Conservation (phyloP, 2,329 filamentous ascomycete genomes). For the Whalleya microplaca region DNA sequence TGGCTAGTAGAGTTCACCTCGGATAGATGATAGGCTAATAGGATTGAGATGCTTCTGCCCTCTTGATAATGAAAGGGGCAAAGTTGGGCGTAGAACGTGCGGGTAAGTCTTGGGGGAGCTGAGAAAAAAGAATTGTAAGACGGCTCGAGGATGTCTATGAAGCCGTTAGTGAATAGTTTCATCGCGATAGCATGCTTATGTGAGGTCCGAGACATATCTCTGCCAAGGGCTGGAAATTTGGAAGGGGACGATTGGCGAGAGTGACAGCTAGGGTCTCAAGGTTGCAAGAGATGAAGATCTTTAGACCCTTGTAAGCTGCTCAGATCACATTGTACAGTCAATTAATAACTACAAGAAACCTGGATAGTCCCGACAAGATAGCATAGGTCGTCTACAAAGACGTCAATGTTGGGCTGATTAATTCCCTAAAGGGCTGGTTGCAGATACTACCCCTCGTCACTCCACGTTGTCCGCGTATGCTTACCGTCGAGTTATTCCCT, state of each 20-base stretch:
- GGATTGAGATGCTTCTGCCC: constrained; percentile 19
- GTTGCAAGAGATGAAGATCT: constrained; percentile 30
- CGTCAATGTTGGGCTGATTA: constrained; percentile 30
- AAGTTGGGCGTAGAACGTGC: constrained; percentile 19
- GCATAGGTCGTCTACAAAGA: constrained; percentile 27
- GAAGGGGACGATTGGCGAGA: constrained; percentile 28
- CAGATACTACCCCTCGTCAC: constrained; percentile 32
- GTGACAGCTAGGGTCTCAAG: constrained; percentile 24
- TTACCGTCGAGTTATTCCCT: constrained; percentile 27
- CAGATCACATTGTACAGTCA: constrained; percentile 24
- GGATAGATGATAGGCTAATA: constrained; percentile 14
- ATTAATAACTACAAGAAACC: constrained; percentile 26
- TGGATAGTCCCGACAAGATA: constrained; percentile 20
- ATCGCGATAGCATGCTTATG: constrained; percentile 22
- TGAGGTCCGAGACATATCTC: constrained; percentile 25
- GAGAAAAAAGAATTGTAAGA: constrained; percentile 4
- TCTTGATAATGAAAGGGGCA: constrained; percentile 15
- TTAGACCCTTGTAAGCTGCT: constrained; percentile 22
- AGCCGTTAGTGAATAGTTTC: constrained; percentile 24
- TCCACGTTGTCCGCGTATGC: constrained; percentile 31
- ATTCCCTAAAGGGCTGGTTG: constrained; percentile 28
- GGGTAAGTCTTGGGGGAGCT: constrained; percentile 8
- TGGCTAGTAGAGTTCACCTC: constrained; percentile 10
- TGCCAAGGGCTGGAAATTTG: constrained; percentile 20
- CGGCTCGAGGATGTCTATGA: constrained; percentile 9